Percentiles rank a stretch among this genome's conserved stretches.
These are phyloP conservation scores for Fusarium nelsonii DNA, from an alignment of 2,329 filamentous ascomycete genomes.

Conservation along the genomic window DNA sequence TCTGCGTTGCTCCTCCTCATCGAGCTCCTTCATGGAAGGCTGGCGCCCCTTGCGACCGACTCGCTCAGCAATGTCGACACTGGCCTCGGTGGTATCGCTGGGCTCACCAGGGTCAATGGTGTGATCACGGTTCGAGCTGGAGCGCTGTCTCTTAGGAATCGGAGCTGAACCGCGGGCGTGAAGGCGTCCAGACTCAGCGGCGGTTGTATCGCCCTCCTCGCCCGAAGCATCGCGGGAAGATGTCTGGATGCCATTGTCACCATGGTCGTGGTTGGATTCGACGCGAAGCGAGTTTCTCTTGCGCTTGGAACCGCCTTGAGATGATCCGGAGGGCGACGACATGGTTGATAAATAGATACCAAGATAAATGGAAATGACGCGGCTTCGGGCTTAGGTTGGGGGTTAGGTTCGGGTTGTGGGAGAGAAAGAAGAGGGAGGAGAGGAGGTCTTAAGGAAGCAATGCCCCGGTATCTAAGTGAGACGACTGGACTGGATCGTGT, in stretches of 20 bases:
- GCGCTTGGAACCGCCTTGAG: conserved; percentile 74
- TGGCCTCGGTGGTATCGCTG: conserved; percentile 76
- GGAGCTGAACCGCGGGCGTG: conserved; percentile 70
- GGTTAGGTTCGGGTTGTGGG: conserved; percentile 32
- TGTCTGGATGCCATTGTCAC: conserved; percentile 71
- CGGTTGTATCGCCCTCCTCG: conserved; percentile 82
- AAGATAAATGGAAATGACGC: conserved; percentile 24
- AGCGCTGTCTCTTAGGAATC: conserved; percentile 83
- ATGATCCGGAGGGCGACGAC: conserved; percentile 61
- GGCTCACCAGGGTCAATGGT: conserved; percentile 74
- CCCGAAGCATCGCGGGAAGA: conserved; percentile 86
- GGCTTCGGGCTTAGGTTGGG: conserved; percentile 28
- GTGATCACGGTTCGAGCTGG: conserved; percentile 69
- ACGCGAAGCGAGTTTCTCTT: conserved; percentile 76
- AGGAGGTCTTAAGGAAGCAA: conserved; percentile 16
- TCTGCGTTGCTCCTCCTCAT: conserved; percentile 59
- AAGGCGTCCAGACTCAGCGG: conserved; percentile 70
- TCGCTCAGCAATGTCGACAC: conserved; percentile 74
- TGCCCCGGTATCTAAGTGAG: conserved; percentile 4
- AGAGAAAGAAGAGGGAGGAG: conserved; percentile 11
- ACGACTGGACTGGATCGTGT: conserved; percentile 1
- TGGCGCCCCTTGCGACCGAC: conserved; percentile 68
- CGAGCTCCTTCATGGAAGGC: conserved; percentile 57
- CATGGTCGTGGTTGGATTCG: conserved; percentile 57
- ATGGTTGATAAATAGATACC: conserved; percentile 20